Evolutionary conservation across 176 grass and related monocot species (phyloP).

Genomic region (Ensete glaucum): DNA sequence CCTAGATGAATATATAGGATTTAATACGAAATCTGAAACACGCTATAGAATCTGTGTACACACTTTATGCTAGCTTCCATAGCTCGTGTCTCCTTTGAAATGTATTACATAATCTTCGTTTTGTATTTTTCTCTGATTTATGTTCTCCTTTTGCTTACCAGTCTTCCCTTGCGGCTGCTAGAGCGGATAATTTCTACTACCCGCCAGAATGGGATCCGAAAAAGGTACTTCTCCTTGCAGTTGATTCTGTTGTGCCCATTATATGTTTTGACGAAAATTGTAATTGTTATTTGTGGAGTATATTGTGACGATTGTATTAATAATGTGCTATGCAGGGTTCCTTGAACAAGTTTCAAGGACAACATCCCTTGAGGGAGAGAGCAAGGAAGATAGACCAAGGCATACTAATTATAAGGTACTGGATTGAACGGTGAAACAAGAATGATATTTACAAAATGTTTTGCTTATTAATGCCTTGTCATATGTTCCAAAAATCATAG

Average conservation of each 20-base stretch:
- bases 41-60: too few species aligned
- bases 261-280: slow-evolving; percentile 6
- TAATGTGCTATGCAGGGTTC: slow-evolving; percentile 45
- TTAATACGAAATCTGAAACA: too few species aligned
- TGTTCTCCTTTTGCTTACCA: slow-evolving; percentile 7
- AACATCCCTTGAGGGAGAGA: slow-evolving; percentile 80
- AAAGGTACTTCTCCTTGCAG: slow-evolving; percentile 37
- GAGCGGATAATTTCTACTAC: slow-evolving; percentile 52
- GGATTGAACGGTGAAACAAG: background rate
- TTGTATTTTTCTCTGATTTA: too few species aligned
- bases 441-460: background rate
- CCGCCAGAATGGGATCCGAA: slow-evolving; percentile 96
- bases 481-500: too few species aligned
- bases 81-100: too few species aligned
- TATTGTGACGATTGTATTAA: slow-evolving; percentile 6
- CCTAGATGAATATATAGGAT: too few species aligned
- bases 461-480: too few species aligned
- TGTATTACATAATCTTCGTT: too few species aligned
- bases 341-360: slow-evolving; percentile 91
- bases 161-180: slow-evolving; percentile 55
- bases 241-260: background rate
- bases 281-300: background rate
- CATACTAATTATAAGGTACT: slow-evolving; percentile 91
- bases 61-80: too few species aligned
- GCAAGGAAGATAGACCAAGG: slow-evolving; percentile 93